Evolutionary conservation across 306 rosid species (phyloP).

Genomic region (Sindora glabra): DNA sequence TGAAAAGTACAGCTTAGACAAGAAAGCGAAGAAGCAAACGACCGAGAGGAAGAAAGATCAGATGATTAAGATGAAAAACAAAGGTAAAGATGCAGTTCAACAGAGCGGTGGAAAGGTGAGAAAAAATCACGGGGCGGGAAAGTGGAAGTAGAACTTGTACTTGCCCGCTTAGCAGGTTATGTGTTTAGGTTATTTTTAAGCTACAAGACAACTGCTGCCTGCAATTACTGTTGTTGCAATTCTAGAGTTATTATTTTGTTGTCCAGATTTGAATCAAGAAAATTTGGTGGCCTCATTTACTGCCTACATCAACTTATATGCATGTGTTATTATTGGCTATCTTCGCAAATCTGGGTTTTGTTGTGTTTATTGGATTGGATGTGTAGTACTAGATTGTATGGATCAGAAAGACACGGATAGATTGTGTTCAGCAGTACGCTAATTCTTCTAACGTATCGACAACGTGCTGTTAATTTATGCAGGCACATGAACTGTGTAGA

Average conservation of each 20-base stretch:
- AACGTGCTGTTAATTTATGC: no score
- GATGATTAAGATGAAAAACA: not conserved
- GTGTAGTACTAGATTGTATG: no score
- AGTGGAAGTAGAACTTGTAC: constrained; percentile 21
- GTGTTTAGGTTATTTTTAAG: constrained; percentile 16
- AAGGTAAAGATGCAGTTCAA: constrained; percentile 27
- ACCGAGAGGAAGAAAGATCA: constrained; percentile 25
- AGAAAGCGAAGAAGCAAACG: constrained; percentile 22
- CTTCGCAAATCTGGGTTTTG: not conserved
- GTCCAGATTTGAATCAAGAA: constrained; percentile 12
- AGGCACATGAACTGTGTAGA: no score
- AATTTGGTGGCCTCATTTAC: not conserved
- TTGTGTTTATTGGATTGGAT: not conserved
- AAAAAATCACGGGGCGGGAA: constrained; percentile 17
- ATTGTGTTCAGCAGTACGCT: no score
- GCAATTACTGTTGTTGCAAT: constrained; percentile 9
- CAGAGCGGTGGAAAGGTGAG: constrained; percentile 33
- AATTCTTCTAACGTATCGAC: no score
- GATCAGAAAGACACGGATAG: no score
- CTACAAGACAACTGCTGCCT: not conserved
- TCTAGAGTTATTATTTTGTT: not conserved
- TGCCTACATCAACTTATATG: not conserved
- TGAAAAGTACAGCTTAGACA: constrained; percentile 14
- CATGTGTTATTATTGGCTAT: not conserved
- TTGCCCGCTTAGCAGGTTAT: not conserved